Evolutionary conservation across 495 filamentous ascomycete species (phyloP).

Genomic region (Physcia stellaris): DNA sequence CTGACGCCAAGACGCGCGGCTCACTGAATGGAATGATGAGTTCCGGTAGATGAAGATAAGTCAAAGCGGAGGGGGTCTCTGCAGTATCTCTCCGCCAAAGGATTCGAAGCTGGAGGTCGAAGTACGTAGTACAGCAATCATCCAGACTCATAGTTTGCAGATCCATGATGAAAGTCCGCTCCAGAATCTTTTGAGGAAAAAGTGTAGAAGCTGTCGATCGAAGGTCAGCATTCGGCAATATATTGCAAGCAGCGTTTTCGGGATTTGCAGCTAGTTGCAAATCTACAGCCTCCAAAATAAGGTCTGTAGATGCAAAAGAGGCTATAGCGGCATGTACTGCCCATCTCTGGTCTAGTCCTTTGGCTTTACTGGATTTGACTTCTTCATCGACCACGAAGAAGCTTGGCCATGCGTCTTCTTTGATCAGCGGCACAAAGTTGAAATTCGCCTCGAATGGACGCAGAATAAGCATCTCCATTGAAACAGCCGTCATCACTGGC

Average conservation of each 20-base stretch:
- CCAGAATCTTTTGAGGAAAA: slow-evolving; percentile 47
- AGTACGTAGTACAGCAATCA: slow-evolving; percentile 54
- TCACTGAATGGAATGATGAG: slow-evolving; percentile 69
- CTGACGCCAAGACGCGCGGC: slow-evolving; percentile 69
- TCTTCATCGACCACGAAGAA: slow-evolving; percentile 46
- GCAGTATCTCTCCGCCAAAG: slow-evolving; percentile 49
- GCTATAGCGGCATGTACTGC: slow-evolving; percentile 55
- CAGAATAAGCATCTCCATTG: slow-evolving; percentile 54
- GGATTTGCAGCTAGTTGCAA: slow-evolving; percentile 39
- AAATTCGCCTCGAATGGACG: slow-evolving; percentile 83
- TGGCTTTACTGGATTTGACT: slow-evolving; percentile 15
- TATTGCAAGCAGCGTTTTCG: slow-evolving; percentile 36
- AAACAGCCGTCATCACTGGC: slow-evolving; percentile 58
- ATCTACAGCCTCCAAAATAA: slow-evolving; percentile 52
- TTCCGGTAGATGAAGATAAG: slow-evolving; percentile 56
- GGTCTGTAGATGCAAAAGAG: slow-evolving; percentile 58
- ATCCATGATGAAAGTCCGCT: slow-evolving; percentile 55
- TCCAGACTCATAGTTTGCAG: slow-evolving; percentile 64
- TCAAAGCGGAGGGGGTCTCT: slow-evolving; percentile 36
- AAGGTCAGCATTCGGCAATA: slow-evolving; percentile 25
- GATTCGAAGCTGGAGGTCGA: slow-evolving; percentile 66
- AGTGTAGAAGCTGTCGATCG: slow-evolving; percentile 25
- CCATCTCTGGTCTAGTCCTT: slow-evolving; percentile 72
- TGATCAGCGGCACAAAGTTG: slow-evolving; percentile 62
- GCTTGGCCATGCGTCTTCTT: slow-evolving; percentile 71